Evolutionary conservation across 768 basidiomycete genomes (phyloP).

Genomic region (Lactarius evosmus): DNA sequence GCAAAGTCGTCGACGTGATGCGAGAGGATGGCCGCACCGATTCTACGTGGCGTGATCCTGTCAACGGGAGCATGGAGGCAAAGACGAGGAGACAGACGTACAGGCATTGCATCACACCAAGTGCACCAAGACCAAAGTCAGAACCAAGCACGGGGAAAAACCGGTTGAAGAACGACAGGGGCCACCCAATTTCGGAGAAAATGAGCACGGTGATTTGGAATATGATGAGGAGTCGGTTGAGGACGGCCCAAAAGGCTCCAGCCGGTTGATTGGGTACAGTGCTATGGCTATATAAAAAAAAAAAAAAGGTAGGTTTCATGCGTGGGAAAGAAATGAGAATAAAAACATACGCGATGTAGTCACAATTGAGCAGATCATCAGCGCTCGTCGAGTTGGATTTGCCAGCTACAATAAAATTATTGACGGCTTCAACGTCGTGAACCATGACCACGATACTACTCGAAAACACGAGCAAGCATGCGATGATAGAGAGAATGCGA

Average conservation of each 20-base stretch:
- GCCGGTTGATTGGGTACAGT: slow-evolving; percentile 91
- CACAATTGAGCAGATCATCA: slow-evolving; percentile 13
- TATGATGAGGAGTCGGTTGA: slow-evolving; percentile 84
- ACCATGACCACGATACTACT: slow-evolving; percentile 28
- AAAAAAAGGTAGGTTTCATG: slow-evolving; percentile 29
- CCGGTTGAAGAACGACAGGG: slow-evolving; percentile 68
- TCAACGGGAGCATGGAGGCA: slow-evolving; percentile 2
- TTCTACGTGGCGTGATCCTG: slow-evolving; percentile 5
- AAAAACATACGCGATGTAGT: slow-evolving; percentile 20
- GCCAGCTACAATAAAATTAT: slow-evolving; percentile 16
- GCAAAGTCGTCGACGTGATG: slow-evolving; percentile 81
- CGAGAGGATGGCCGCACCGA: slow-evolving; percentile 54
- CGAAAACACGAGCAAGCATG: slow-evolving; percentile 25
- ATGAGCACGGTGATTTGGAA: slow-evolving; percentile 78
- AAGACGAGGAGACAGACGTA: slow-evolving; percentile 38
- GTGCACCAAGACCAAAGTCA: slow-evolving; percentile 78
- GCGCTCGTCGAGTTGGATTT: slow-evolving; percentile 23
- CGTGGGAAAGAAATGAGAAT: background rate
- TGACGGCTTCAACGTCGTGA: slow-evolving; percentile 27
- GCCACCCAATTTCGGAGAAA: slow-evolving; percentile 82
- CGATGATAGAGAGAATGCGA: slow-evolving; percentile 25
- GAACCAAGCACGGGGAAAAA: slow-evolving; percentile 87
- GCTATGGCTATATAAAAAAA: slow-evolving; percentile 59
- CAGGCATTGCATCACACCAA: slow-evolving; percentile 87
- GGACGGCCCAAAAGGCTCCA: slow-evolving; percentile 86